Percentiles rank a stretch among this genome's conserved stretches.
phyloP scores from a whole-genome alignment of 2,329 filamentous ascomycete genomes.

The Aspergillus phoenicis region DNA sequence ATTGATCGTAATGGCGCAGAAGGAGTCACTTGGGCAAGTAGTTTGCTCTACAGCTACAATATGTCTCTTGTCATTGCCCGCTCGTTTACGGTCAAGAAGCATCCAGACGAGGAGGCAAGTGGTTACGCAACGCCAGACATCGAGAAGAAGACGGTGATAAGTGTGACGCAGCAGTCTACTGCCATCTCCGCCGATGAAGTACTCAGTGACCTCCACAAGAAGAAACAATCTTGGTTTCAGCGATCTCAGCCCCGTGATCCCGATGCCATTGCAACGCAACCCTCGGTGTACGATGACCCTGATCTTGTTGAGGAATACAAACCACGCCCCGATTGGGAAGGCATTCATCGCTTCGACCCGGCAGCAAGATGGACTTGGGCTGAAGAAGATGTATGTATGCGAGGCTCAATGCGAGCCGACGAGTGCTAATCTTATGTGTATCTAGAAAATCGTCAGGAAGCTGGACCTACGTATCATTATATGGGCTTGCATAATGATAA shows the following conservation, averaged over 20 bases:
- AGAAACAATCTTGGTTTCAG: slow-evolving; percentile 35
- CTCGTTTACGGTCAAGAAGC: slow-evolving; percentile 1
- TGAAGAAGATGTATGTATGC: slow-evolving; percentile 20
- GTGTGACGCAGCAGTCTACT: neutral
- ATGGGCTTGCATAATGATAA: slow-evolving; percentile 58
- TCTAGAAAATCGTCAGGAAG: slow-evolving; percentile 18
- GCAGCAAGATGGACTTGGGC: slow-evolving; percentile 25
- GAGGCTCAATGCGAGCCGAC: too few species aligned
- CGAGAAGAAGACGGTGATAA: slow-evolving; percentile 14
- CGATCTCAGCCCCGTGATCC: slow-evolving; percentile 26
- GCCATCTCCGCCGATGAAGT: neutral
- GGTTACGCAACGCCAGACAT: slow-evolving; percentile 10
- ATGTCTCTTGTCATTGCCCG: slow-evolving; percentile 22
- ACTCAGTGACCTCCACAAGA: slow-evolving; percentile 22
- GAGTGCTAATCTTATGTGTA: slow-evolving; percentile 47
- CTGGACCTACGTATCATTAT: slow-evolving; percentile 30
- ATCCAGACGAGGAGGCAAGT: neutral
- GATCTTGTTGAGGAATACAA: slow-evolving; percentile 41
- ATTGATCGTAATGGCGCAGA: too few species aligned
- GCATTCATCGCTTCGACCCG: slow-evolving; percentile 26
- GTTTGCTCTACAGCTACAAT: neutral
- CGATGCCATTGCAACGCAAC: slow-evolving; percentile 42
- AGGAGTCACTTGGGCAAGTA: neutral
- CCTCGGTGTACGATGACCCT: slow-evolving; percentile 51
- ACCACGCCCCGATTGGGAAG: slow-evolving; percentile 35